Evolutionary conservation across 352 stramenopile genomes (phyloP), one percentile per base, ranked within the genome.

Genomic region (Phytophthora crassamura): DNA sequence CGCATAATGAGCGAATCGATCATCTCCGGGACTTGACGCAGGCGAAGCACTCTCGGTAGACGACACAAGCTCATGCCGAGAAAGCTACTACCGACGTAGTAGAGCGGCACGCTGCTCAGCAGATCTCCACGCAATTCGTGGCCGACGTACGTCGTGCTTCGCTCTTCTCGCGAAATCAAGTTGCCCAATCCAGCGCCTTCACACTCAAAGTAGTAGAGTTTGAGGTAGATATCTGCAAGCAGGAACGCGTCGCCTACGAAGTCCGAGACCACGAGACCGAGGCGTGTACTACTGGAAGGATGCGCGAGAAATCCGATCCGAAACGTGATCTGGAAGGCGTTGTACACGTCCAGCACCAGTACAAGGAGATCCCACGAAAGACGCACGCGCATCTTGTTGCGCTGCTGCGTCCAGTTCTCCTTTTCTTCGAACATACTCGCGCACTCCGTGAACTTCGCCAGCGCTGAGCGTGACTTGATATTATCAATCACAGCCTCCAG

Each of bases 181-280:
- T 90, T 91, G 0, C 40, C 40, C 28, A 90, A 57, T 0, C 83
- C 82, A 14, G 62, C 66, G 0, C 62, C 55, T 16, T 94, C 77
- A 25, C 83, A 91, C 48, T 90, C 83, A 11, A 94, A 92, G 60
- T 89, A 91, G 41, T 89, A 90, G 3, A 92, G 64, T 39, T 91
- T 89, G 7, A 92, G 71, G 28, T 89, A 82, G 28, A 94, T 78
- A 48, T 94, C 85, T 1, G 61, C 33, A 3, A 62, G 38, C 3
- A 90, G 64, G 0, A 89, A 32, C 4, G 54, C 39, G 30, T 93
- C 84, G 1, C 74, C 72, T 14, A 77, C 30, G 6, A 79, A 66
- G 41, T 93, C 82, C 1, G 80, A 46, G 2, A 72, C 45, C 14
- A 85, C 38, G 0, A 90, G 54, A 9, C 67, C 15, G 2, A 75